Evolutionary conservation across 1,139 yeast species (phyloP).

Genomic region (Yamadazyma oceani): DNA sequence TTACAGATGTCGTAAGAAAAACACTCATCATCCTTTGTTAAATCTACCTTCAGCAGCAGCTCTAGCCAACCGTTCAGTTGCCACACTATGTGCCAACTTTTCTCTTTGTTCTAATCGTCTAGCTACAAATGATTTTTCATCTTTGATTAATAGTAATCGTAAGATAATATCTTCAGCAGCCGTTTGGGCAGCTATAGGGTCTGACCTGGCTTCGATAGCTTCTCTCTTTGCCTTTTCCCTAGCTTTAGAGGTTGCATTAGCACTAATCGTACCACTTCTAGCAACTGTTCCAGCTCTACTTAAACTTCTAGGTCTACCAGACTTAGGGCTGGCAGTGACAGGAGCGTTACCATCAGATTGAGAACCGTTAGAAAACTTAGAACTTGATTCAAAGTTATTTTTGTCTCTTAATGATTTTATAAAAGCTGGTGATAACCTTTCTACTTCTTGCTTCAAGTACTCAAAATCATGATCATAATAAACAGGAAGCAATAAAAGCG

Average conservation of each 20-base stretch:
- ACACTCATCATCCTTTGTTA: conserved; percentile 6
- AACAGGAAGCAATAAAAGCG: conserved; percentile 62
- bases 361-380: neutral
- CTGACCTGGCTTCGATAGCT: conserved; percentile 51
- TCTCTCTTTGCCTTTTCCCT: conserved; percentile 55
- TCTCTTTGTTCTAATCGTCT: conserved; percentile 63
- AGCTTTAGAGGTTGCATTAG: conserved; percentile 66
- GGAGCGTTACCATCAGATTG: neutral
- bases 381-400: conserved; percentile 29
- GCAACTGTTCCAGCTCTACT: conserved; percentile 57
- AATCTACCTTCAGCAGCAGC: conserved; percentile 47
- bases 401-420: conserved; percentile 48
- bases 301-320: conserved; percentile 21
- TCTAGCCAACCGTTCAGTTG: conserved; percentile 56
- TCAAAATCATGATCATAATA: conserved; percentile 59
- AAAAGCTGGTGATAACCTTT: conserved; percentile 55
- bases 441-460: conserved; percentile 59
- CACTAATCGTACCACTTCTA: conserved; percentile 66
- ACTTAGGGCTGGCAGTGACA: neutral
- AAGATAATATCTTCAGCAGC: conserved; percentile 67
- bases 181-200: conserved; percentile 56
- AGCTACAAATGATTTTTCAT: conserved; percentile 47
- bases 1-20: conserved; percentile 1
- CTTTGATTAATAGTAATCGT: conserved; percentile 52
- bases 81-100: conserved; percentile 58